Evolutionary conservation across 192 early-diverging fungal genomes (phyloP).

Genomic region (Allomyces javanicus): DNA sequence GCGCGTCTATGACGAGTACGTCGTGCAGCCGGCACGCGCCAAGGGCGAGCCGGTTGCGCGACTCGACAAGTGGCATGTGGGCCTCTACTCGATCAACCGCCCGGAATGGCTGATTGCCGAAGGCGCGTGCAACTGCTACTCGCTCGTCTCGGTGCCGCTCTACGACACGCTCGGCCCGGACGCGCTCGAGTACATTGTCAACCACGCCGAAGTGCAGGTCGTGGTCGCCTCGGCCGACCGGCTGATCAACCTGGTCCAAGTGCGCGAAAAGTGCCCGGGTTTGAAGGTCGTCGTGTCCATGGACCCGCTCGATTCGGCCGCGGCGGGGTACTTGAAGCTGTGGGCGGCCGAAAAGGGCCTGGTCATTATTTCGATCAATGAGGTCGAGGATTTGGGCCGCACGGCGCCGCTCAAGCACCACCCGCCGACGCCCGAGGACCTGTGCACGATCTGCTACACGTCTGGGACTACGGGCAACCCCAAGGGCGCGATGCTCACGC

Average conservation of each 20-base stretch:
- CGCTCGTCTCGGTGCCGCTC: constrained; percentile 48
- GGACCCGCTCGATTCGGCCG: constrained; percentile 32
- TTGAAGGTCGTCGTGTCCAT: constrained; percentile 56
- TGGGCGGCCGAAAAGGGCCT: constrained; percentile 47
- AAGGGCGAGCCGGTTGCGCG: no score
- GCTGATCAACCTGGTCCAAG: constrained; percentile 32
- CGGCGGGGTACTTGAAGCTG: constrained; percentile 12
- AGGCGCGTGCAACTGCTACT: constrained; percentile 41
- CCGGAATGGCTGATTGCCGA: constrained; percentile 61
- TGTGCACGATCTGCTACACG: constrained; percentile 58
- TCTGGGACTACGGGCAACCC: constrained; percentile 71
- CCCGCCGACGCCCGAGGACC: constrained; percentile 39
- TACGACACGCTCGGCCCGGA: constrained; percentile 80
- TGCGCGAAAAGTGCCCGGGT: constrained; percentile 33
- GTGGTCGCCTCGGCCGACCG: constrained; percentile 42
- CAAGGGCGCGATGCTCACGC: constrained; percentile 53
- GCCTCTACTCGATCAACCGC: constrained; percentile 52
- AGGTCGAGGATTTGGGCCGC: constrained; percentile 39
- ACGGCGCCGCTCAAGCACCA: constrained; percentile 28
- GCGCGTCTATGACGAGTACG: constrained; percentile 6
- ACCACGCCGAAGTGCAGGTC: constrained; percentile 55
- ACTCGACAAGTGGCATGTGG: constrained; percentile 20
- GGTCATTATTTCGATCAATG: constrained; percentile 29
- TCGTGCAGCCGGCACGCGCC: neutral
- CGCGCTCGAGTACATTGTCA: constrained; percentile 64